Evolutionary conservation across 1,284 basidiomycete species (phyloP).

Genomic region (Pseudozyma tsukubaensis): DNA sequence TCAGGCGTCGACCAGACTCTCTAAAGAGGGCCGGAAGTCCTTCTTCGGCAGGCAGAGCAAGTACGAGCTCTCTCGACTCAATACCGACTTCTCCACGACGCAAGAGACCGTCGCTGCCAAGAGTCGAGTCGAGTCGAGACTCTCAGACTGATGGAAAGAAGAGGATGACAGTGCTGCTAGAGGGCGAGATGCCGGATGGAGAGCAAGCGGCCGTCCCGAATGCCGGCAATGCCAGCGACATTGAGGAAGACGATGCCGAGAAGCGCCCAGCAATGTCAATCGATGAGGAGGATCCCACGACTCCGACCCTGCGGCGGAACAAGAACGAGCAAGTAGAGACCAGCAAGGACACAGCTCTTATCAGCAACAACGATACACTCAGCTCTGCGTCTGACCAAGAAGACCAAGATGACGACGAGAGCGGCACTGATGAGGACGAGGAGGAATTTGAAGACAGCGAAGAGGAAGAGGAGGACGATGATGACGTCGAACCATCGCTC

Average conservation of each 20-base stretch:
- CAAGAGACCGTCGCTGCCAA: constrained; percentile 24
- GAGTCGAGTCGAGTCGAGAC: constrained; percentile 24
- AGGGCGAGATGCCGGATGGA: constrained; percentile 59
- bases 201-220: background rate
- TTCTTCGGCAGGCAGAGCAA: constrained; percentile 25
- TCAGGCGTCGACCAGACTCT: constrained; percentile 19
- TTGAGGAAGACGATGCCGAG: constrained; percentile 10
- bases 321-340: too few species aligned
- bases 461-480: constrained; percentile 38
- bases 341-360: too few species aligned
- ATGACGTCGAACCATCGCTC: constrained; percentile 72
- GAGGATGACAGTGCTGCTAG: constrained; percentile 57
- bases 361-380: too few species aligned
- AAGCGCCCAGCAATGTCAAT: background rate
- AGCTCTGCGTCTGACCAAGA: too few species aligned
- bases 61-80: constrained; percentile 27
- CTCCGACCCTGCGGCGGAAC: too few species aligned
- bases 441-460: constrained; percentile 36
- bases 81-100: constrained; percentile 30
- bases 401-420: too few species aligned
- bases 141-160: constrained; percentile 30
- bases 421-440: too few species aligned
- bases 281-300: too few species aligned
- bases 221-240: too few species aligned
- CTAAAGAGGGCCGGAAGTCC: constrained; percentile 29